Evolutionary conservation across 1,284 basidiomycete genomes (phyloP).

Genomic region (Xerocomus minutiporus): DNA sequence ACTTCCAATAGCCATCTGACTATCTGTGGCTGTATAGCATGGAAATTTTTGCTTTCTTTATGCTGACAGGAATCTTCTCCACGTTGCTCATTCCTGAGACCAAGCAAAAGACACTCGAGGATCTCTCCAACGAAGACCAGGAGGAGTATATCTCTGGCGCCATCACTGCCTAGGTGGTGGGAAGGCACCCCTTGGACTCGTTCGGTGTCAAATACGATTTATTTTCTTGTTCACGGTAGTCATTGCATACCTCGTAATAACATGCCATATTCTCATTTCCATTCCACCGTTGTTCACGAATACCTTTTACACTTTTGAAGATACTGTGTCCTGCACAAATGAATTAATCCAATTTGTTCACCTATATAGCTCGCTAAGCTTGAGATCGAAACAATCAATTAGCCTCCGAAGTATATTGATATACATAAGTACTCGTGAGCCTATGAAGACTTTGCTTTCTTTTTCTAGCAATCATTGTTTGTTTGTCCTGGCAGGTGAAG

Average conservation of each 20-base stretch:
- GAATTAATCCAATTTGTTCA: neutral
- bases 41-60: conserved; percentile 55
- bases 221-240: neutral
- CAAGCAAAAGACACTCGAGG: conserved; percentile 53
- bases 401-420: neutral
- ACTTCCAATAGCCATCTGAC: neutral
- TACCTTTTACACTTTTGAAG: neutral
- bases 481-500: neutral
- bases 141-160: conserved; percentile 39
- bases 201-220: neutral
- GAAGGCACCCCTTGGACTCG: neutral
- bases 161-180: conserved; percentile 12
- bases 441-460: conserved; percentile 23
- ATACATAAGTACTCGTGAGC: too few species aligned
- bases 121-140: conserved; percentile 51
- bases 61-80: conserved; percentile 56
- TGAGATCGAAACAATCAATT: neutral
- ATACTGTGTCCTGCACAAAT: neutral
- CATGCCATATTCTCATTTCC: neutral
- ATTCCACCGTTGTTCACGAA: neutral
- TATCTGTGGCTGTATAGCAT: conserved; percentile 26
- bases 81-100: conserved; percentile 64
- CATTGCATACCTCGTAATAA: conserved; percentile 6
- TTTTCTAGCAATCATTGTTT: conserved; percentile 25
- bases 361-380: neutral